Evolutionary conservation across 768 basidiomycete species (phyloP).

Genomic region (Lentinula boryana): DNA sequence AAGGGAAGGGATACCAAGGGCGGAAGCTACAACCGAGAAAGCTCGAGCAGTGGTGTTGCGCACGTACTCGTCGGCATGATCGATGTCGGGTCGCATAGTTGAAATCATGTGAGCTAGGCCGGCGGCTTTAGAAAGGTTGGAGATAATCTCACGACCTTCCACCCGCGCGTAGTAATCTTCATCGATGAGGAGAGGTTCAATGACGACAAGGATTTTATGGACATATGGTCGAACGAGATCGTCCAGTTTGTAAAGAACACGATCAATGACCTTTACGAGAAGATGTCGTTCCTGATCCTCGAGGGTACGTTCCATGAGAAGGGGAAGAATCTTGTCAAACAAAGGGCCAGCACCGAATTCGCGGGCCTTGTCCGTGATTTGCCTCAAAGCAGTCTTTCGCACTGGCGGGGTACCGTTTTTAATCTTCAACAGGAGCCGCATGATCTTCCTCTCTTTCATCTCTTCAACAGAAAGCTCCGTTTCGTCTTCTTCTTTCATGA

Average conservation of each 20-base stretch:
- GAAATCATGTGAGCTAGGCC: constrained; percentile 99
- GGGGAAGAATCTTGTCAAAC: constrained; percentile 96
- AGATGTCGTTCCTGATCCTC: constrained; percentile 99
- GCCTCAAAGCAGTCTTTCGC: constrained; percentile 93
- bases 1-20: constrained; percentile 94
- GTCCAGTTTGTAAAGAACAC: constrained; percentile 97
- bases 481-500: constrained; percentile 93
- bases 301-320: constrained; percentile 96
- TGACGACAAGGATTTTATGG: constrained; percentile 99
- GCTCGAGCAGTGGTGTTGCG: constrained; percentile 98
- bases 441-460: constrained; percentile 99
- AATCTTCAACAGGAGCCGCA: constrained; percentile 96
- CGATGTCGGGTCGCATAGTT: constrained; percentile 99
- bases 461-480: constrained; percentile 90
- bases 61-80: constrained; percentile 98
- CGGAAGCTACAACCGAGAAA: constrained; percentile 97
- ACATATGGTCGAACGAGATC: constrained; percentile 98
- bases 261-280: constrained; percentile 98
- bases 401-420: constrained; percentile 99
- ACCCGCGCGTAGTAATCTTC: constrained; percentile 96
- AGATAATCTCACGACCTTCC: constrained; percentile 98
- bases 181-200: constrained; percentile 97
- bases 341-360: constrained; percentile 97
- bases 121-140: constrained; percentile 96
- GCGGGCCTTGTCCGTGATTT: constrained; percentile 98